Evolutionary conservation across 2,329 filamentous ascomycete genomes (phyloP).

Genomic region (Fusarium incarnatum): DNA sequence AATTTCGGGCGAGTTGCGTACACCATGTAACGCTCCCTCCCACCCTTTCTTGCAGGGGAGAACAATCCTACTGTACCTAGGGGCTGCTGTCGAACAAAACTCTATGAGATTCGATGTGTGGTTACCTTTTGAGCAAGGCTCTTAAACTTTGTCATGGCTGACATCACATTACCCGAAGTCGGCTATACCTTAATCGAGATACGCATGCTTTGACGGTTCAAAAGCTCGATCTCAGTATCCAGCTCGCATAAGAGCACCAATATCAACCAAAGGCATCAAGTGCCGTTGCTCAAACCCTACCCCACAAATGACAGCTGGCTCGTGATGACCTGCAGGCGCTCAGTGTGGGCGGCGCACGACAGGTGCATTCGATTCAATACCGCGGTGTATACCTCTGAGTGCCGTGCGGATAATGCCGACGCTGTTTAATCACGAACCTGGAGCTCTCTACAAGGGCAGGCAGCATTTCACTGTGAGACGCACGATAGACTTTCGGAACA

Average conservation of each 20-base stretch:
- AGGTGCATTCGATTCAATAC: constrained; percentile 15
- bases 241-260: constrained; percentile 13
- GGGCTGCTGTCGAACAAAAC: constrained; percentile 10
- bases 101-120: constrained; percentile 13
- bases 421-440: background rate
- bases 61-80: constrained; percentile 1
- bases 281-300: constrained; percentile 22
- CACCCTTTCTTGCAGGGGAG: constrained; percentile 18
- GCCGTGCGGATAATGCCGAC: constrained; percentile 27
- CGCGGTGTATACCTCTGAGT: constrained; percentile 6
- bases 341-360: constrained; percentile 22
- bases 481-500: constrained; percentile 21
- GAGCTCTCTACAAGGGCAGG: constrained; percentile 1
- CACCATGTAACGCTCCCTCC: constrained; percentile 34
- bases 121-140: constrained; percentile 2
- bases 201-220: constrained; percentile 8
- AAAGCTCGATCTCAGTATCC: background rate
- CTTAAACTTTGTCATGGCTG: constrained; percentile 33
- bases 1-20: constrained; percentile 24
- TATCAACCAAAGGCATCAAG: constrained; percentile 20
- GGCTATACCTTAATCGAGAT: constrained; percentile 9
- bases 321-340: constrained; percentile 37
- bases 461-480: constrained; percentile 15
- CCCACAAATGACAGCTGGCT: constrained; percentile 39
- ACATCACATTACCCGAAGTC: constrained; percentile 9